Base-by-base conservation (phyloP, 169 alveolate species). In the Babesia caballi region DNA sequence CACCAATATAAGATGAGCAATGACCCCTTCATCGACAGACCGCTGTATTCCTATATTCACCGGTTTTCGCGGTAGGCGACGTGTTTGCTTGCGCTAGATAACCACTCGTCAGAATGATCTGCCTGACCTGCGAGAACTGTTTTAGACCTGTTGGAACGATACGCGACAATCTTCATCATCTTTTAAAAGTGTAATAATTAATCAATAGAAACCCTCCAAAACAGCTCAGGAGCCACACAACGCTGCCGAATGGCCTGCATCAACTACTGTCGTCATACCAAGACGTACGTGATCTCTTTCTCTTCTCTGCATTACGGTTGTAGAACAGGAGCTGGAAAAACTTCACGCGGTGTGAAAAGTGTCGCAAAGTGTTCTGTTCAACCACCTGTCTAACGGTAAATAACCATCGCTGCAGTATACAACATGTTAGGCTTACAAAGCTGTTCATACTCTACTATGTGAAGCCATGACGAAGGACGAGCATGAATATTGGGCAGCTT, bases 61-160 rank as follows among this genome's bases (percentile, higher is more conserved):
- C 35, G 36, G 14, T 77, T 59, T n/a, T 67, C 85, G 47, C 32
- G 65, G 85, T 67, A 60, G 7, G 61, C 19, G 17, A 25, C 53
- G 21, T 15, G 19, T 28, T 2, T 40, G 6, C 21, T 19, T n/a
- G 6, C 9, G 14, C 51, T 35, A 35, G 2, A 44, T n/a, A 1
- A 46, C 53, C 32, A 44, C 51, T 17, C 33, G 25, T 27, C 33
- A 32, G 41, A 17, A 56, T 15, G 19, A 44, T 32, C 6, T 56
- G 69, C 38, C 17, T 80, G 49, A 36, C 25, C 21, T 80, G 88
- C 38, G 66, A 36, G 17, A 12, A 38, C 51, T 80, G 88, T 61
- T 70, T 32, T 47, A 57, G 50, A n/a, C 52, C 65, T 7, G 59
- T 80, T 7, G 88, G 88, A 40, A 70, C 88, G 11, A 46, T 80